Conservation (phyloP, 331 rosid genomes). For the Malus hybrid region DNA sequence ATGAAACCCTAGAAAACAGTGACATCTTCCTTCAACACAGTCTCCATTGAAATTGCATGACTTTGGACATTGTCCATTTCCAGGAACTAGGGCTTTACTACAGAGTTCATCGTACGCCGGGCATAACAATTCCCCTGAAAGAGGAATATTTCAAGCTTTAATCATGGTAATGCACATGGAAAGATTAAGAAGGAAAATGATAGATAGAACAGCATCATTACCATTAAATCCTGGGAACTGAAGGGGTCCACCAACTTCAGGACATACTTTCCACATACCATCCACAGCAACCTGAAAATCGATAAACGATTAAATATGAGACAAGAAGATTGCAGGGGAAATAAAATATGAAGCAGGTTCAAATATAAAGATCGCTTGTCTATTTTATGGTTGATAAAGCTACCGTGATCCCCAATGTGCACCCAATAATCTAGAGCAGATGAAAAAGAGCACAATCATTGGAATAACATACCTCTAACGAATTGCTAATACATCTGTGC, state of each 20-base stretch:
- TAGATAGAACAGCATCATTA: conserved; percentile 14
- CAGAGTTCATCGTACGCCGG: conserved; percentile 88
- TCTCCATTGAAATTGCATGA: conserved; percentile 87
- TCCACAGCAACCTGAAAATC: conserved; percentile 80
- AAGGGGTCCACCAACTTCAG: conserved; percentile 78
- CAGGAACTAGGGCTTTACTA: conserved; percentile 37
- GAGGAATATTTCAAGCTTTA: background rate
- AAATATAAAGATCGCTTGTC: background rate
- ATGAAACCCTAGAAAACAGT: conserved; percentile 73
- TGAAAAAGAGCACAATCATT: background rate
- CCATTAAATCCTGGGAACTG: conserved; percentile 85
- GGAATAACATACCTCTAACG: conserved; percentile 62
- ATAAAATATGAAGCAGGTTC: background rate
- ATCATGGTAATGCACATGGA: background rate
- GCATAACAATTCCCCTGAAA: conserved; percentile 73
- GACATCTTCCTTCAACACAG: conserved; percentile 82
- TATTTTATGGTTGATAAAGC: background rate
- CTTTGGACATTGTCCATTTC: conserved; percentile 60
- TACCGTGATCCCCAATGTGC: background rate
- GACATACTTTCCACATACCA: conserved; percentile 83
- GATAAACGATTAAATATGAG: background rate
- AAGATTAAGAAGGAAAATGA: background rate
- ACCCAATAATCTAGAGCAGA: conserved; percentile 5
- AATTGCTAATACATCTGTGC: conserved; percentile 75
- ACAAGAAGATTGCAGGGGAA: background rate